Base-by-base conservation (phyloP, 1,139 yeast genomes). In the Zhuliangozyma blackwelliae region DNA sequence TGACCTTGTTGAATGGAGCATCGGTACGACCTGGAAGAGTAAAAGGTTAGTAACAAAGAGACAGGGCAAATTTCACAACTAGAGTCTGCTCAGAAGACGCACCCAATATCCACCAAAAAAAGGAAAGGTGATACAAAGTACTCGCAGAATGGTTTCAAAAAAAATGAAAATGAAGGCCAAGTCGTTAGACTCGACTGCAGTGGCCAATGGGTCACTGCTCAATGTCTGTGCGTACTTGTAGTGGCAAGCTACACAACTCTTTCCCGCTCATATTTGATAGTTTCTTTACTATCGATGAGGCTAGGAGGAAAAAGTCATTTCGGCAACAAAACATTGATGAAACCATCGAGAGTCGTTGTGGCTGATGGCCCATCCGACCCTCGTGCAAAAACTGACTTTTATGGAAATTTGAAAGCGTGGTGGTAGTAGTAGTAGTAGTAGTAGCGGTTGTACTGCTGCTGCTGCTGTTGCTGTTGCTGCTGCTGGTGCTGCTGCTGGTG, bases 1-100 rank as follows among this genome's bases (percentile, higher is more conserved):
- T 73, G 59, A 89, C 89, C 83, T 86, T 88, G 97, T 94, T 92
- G 94, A 92, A 92, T 68, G 89, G 81, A 74, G 95, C 88, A 71
- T 89, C 97, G 63, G 97, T 92, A 78, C 98, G 96, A 79, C 94
- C 95, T 80, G 61, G 45, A 41, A 43, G 16, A 13, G 31, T 16
- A 40, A 25, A 38, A n/a, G n/a, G 78, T 75, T 75, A 73, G 82
- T 75, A 72, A 22, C 9, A 7, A 22, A 7, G 9, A 22, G 23
- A 9, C 9, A 9, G 23, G 7, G 23, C 10, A 7, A 9, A 22
- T 22, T 54, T 46, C 32, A 35, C 34, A 48, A 45, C 45, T 41
- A 50, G 46, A 46, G 68, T 74, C 81, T 75, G 80, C 81, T 75
- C 80, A 64, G 65, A 71, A 66, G 75, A 65, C 80, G 80, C 81